Evolutionary conservation across 495 filamentous ascomycete species (phyloP).

Genomic region (Podospora pseudoanserina): DNA sequence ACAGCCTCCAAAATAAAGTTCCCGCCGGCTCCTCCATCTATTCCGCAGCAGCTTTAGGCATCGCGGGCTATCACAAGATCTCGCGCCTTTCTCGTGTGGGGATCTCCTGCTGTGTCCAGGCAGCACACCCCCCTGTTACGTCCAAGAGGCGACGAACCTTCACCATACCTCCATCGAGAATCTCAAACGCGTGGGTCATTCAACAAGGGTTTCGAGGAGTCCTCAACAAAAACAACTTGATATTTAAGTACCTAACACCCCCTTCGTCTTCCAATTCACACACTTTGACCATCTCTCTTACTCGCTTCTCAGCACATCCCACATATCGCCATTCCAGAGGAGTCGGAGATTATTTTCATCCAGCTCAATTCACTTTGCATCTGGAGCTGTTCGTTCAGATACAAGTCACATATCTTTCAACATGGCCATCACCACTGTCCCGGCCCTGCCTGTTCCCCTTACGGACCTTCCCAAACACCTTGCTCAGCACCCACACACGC

Average conservation of each 20-base stretch:
- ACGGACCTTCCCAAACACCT: slow-evolving; percentile 45
- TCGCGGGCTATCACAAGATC: slow-evolving; percentile 20
- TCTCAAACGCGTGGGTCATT: neutral
- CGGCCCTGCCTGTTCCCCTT: slow-evolving; percentile 43
- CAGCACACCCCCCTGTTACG: slow-evolving; percentile 17
- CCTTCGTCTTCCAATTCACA: neutral
- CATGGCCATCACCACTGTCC: slow-evolving; percentile 39
- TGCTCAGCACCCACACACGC: slow-evolving; percentile 46
- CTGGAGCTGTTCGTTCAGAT: neutral
- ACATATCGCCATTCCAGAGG: neutral
- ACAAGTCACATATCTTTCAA: slow-evolving; percentile 6
- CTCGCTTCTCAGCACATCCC: neutral
- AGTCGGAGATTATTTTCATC: neutral
- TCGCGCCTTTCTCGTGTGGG: slow-evolving; percentile 21
- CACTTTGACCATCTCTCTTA: neutral
- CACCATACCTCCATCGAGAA: neutral
- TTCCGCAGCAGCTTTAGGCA: neutral
- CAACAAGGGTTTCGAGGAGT: neutral
- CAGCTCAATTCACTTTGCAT: neutral
- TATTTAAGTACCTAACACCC: neutral
- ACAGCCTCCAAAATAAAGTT: neutral
- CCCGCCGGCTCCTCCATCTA: neutral
- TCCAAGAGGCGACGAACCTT: neutral
- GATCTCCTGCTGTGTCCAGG: slow-evolving; percentile 6
- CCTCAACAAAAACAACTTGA: neutral